phyloP scores from a whole-genome alignment of 2,329 filamentous ascomycete genomes.

The Ophiostoma himal-ulmi region DNA sequence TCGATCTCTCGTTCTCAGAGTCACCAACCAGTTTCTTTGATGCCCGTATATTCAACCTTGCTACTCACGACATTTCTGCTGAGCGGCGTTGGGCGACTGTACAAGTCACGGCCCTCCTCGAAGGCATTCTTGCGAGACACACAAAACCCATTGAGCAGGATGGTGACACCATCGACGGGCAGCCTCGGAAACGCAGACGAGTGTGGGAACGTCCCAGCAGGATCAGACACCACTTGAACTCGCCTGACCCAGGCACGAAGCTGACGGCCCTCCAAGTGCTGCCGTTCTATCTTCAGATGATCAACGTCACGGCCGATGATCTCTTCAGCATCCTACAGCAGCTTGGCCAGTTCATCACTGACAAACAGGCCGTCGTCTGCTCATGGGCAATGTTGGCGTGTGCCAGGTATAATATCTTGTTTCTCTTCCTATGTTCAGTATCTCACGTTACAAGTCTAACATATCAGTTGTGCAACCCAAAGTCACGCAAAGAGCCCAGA shows the following conservation, averaged over 20 bases:
- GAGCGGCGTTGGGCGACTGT: slow-evolving; percentile 58
- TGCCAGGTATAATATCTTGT: slow-evolving; percentile 47
- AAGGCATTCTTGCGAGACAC: slow-evolving; percentile 40
- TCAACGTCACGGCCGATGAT: slow-evolving; percentile 45
- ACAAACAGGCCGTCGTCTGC: slow-evolving; percentile 61
- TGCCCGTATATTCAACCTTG: slow-evolving; percentile 48
- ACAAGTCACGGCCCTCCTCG: slow-evolving; percentile 53
- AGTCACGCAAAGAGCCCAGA: slow-evolving; percentile 35
- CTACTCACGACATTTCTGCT: slow-evolving; percentile 47
- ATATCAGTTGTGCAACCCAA: slow-evolving; percentile 39
- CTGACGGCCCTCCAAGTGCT: slow-evolving; percentile 52
- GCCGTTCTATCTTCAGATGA: slow-evolving; percentile 49
- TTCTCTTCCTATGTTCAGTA: background rate
- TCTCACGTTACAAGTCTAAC: background rate
- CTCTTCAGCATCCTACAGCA: slow-evolving; percentile 52
- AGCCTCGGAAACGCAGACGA: slow-evolving; percentile 49
- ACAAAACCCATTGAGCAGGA: slow-evolving; percentile 21
- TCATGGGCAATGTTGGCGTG: slow-evolving; percentile 85
- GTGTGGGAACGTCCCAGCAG: slow-evolving; percentile 40
- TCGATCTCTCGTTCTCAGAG: slow-evolving; percentile 61
- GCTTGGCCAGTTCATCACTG: slow-evolving; percentile 54
- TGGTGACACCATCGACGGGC: slow-evolving; percentile 33
- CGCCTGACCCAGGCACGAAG: slow-evolving; percentile 40
- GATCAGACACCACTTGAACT: slow-evolving; percentile 45
- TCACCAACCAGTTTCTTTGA: slow-evolving; percentile 43